Base-by-base conservation (phyloP, 441 rosid genomes). In the Gossypium trilobum region DNA sequence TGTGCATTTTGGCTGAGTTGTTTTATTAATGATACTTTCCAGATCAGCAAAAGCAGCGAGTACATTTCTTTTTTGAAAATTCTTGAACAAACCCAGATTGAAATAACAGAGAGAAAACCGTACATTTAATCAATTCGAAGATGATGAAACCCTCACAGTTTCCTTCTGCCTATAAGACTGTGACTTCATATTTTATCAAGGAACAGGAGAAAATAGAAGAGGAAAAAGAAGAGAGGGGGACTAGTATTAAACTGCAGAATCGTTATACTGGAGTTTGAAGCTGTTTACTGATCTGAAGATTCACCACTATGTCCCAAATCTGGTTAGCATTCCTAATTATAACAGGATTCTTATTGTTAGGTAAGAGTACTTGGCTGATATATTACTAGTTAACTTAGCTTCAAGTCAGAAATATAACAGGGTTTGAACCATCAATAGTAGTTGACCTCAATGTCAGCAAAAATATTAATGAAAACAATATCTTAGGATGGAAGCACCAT, bases 11-110 rank as follows among this genome's bases (percentile, higher is more conserved):
- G 11, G 4, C 19, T 16, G 27, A 16, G 8, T 8, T 25, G 10
- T 29, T 52, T 14, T 17, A 2, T 9, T 42, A 7, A 3, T 17
- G 11, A 50, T 50, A 1, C 60, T 68, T 68, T 51, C 11, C 58
- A 42, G 85, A 51, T 51, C 56, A 36, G 22, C 14, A 36, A 63
- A 36, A 63, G 29, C 27, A 42, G 48, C 4, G 0, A 36, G 68
- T 33, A 33, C 9, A 31, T 17, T 31, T 60, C 66, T 0, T 31
- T 60, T 29, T 60, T 51, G 56, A 7, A 60, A 14, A 60, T n/a
- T 29, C 22, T 60, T 27, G 29, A 1, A 14, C 5, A 14, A 60
- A 3, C 46, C 5, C 20, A 1, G 3, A 31, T 14, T 29, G 42
- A 60, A 4, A 60, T 60, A 14, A 60, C 66, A 59, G 22, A 60